Conservation (phyloP, 306 rosid species). For the Trifolium subterraneum region DNA sequence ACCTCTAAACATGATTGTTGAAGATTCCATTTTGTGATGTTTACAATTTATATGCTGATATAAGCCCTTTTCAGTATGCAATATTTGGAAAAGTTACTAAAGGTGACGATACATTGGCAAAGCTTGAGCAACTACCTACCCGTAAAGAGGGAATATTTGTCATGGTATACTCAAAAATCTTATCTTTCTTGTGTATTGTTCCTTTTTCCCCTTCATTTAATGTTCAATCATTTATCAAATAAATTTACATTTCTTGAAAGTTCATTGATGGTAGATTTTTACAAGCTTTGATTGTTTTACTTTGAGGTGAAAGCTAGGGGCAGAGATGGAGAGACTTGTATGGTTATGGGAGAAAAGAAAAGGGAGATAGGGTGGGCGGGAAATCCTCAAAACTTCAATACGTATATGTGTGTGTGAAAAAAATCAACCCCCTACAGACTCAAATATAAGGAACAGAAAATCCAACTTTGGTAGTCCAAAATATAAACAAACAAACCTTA, state of each 20-base stretch:
- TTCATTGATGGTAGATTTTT: conserved; percentile 15
- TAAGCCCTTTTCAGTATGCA: conserved; percentile 69
- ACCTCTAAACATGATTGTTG: conserved; percentile 30
- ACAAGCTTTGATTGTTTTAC: conserved; percentile 11
- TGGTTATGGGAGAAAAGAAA: conserved; percentile 15
- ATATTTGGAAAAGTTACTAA: conserved; percentile 92
- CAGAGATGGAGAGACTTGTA: conserved; percentile 19
- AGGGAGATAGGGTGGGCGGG: conserved; percentile 4
- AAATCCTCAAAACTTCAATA: conserved; percentile 5
- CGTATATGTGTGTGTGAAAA: background rate
- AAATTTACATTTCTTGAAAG: conserved; percentile 11
- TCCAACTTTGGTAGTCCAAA: background rate
- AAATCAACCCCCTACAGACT: background rate
- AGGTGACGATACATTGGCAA: conserved; percentile 81
- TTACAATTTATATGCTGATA: conserved; percentile 42
- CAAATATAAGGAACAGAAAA: background rate
- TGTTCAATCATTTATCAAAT: conserved; percentile 34
- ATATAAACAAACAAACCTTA: background rate
- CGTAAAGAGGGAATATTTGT: conserved; percentile 88
- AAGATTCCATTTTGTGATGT: conserved; percentile 35
- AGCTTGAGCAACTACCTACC: conserved; percentile 89
- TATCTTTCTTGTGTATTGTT: conserved; percentile 34
- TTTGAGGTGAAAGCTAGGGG: conserved; percentile 24
- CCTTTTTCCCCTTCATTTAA: conserved; percentile 1
- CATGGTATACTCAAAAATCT: conserved; percentile 63